These are phyloP conservation scores for Cadophora sp. DNA, from an alignment of 2,329 filamentous ascomycete species.

Conservation along the genomic window DNA sequence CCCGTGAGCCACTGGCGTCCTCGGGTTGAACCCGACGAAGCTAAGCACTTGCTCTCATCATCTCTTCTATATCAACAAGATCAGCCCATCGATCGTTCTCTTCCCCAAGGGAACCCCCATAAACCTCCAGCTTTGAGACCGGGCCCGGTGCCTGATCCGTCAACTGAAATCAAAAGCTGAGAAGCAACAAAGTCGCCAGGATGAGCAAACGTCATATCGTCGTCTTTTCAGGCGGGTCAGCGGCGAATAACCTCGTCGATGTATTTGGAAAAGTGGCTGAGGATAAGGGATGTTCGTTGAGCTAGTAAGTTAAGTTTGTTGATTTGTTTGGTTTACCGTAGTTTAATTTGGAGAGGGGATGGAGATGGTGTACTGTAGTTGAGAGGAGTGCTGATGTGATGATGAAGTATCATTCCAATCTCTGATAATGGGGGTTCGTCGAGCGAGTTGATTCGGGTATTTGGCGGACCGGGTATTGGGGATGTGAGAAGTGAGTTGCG, in stretches of 20 bases:
- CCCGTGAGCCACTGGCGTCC: background rate
- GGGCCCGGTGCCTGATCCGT: no score
- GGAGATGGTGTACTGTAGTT: background rate
- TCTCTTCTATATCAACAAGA: background rate
- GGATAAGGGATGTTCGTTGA: conserved; percentile 43
- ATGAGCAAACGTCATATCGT: conserved; percentile 57
- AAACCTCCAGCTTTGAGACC: no score
- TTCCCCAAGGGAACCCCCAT: no score
- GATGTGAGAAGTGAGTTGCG: conserved; percentile 71
- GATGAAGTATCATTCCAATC: conserved; percentile 81
- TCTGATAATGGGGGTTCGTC: conserved; percentile 96
- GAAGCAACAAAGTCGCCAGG: background rate
- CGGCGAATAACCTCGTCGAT: conserved; percentile 93
- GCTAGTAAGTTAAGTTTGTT: conserved; percentile 42
- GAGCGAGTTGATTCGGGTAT: conserved; percentile 90
- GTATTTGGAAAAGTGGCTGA: conserved; percentile 71
- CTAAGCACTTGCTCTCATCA: background rate
- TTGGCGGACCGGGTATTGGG: conserved; percentile 88
- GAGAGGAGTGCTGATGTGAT: conserved; percentile 49
- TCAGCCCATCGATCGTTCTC: no score
- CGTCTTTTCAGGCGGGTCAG: conserved; percentile 90
- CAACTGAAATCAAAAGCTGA: no score
- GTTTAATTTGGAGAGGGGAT: background rate
- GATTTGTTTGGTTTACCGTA: no score
- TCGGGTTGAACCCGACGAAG: conserved; percentile 6